Evolutionary conservation across 2,329 filamentous ascomycete species (phyloP).

Genomic region (Verruconis gallopava): DNA sequence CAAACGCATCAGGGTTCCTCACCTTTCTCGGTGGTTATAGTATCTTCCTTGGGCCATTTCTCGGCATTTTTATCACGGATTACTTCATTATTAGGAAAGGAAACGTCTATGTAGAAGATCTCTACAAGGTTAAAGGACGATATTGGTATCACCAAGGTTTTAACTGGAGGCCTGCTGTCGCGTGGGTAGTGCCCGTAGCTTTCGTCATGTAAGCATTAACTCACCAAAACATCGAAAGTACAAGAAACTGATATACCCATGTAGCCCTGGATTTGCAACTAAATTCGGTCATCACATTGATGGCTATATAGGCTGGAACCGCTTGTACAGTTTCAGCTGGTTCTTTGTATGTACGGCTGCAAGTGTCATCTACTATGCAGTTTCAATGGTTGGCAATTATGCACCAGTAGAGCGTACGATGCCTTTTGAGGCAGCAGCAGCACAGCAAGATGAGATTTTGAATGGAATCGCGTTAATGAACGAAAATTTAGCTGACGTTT

Average conservation of each 20-base stretch:
- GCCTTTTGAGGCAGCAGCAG: background rate
- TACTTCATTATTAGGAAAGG: constrained; percentile 13
- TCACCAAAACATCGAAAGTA: background rate
- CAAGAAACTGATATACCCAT: too few relatives aligned
- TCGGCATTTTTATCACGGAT: constrained; percentile 7
- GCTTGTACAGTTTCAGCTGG: background rate
- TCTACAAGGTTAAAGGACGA: constrained; percentile 1
- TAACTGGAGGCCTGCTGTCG: constrained; percentile 15
- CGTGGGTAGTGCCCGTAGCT: constrained; percentile 5
- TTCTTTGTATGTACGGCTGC: background rate
- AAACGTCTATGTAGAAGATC: constrained; percentile 4
- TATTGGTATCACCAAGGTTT: constrained; percentile 6
- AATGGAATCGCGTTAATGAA: too few relatives aligned
- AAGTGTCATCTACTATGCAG: background rate
- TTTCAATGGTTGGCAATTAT: background rate
- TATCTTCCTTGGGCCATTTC: constrained; percentile 19
- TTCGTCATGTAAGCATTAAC: background rate
- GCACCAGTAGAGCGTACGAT: background rate
- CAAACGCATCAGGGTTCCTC: constrained; percentile 2
- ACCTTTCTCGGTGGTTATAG: constrained; percentile 16
- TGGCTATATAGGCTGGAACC: background rate
- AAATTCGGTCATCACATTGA: background rate
- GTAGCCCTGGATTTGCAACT: background rate
- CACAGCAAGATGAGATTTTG: background rate
- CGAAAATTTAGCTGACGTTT: too few relatives aligned